Base-by-base conservation (phyloP, 305 asterid genomes). In the Coffea humblotiana region DNA sequence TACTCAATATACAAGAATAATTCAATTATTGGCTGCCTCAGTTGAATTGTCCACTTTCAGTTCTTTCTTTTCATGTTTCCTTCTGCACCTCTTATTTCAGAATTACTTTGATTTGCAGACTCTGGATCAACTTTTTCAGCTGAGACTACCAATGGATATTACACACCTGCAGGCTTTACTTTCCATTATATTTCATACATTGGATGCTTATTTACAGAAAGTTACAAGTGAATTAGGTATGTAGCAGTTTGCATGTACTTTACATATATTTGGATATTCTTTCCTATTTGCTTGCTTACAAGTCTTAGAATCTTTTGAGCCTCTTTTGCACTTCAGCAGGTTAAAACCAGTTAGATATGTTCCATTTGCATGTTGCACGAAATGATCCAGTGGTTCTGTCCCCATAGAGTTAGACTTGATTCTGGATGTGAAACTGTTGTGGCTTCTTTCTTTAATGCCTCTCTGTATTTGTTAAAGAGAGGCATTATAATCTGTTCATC, bases 111-210 rank as follows among this genome's bases (percentile, higher is more conserved):
- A 72, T 86, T 87, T 90, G 91, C 95, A 96, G 99, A 94, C 98
- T 18, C 94, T 96, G 84, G 97, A 88, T 88, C 99, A 92, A 83
- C 95, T 96, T 77, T 96, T 94, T 79, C 91, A 82, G 85, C 89
- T 95, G 96, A 88, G 88, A 82, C 92, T 94, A 79, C 99, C 97
- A 45, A 83, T 94, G 89, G 97, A 94, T 87, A 91, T 96, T 80
- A 94, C 97, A 61, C 99, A 96, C 91, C 88, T 96, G 83, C 98
- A 94, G 84, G 99, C 99, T 88, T 91, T 96, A 69, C 88, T 94
- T 75, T 96, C 98, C 83, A 82, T 92, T 76, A 88, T 96, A 80
- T 92, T 96, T 85, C 98, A 94, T 87, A 90, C 97, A 74, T 79
- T 96, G 89, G 97, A 96, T 86, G 84, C 97, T 85, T 96, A 96